Evolutionary conservation across 768 basidiomycete species (phyloP), one percentile per base, ranked within the genome.

Genomic region (Trametes elegans): DNA sequence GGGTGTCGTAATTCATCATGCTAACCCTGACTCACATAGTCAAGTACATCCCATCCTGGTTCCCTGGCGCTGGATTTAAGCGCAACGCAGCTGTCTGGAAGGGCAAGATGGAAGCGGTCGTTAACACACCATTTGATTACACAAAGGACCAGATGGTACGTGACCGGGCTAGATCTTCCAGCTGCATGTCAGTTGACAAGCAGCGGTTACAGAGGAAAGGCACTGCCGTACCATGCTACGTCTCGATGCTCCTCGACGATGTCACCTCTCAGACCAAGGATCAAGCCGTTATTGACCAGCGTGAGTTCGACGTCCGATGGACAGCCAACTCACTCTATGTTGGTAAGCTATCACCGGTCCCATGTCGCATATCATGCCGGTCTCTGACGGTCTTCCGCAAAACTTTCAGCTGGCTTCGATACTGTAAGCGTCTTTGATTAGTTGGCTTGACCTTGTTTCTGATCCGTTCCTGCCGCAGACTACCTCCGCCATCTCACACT

Each of bases 301-400:
- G 77, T 40, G 84, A 87, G 62, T 83, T 82, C 57, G 88, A 90
- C 60, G 73, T 90, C 41, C 84, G 86, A 55, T 88, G 87, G 86
- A 82, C 85, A 1, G 88, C 89, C n/a, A 89, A 90, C 66, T 89
- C 87, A 27, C 88, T 90, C 85, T 90, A 87, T 65, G 72, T 77
- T 6, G 73, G 73, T 68, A 66, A 60, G 72, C 64, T 28, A 28
- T 50, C 7, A 28, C 26, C 23, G 14, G 13, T 42, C 26, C 24
- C 21, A 28, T 35, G 28, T 23, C 29, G 10, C 38, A 11, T 28
- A 3, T 21, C 19, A 41, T 27, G 42, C 42, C n/a, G 36, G 40
- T n/a, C 29, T 32, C 43, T 53, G 42, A 28, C 42, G 23, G 34
- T 21, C 27, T 35, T 50, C 38, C 13, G 14, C 28, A n/a, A 31